These are phyloP conservation scores for Vaccinium macrocarpon DNA, from an alignment of 148 eudicot species.

Conservation along the genomic window DNA sequence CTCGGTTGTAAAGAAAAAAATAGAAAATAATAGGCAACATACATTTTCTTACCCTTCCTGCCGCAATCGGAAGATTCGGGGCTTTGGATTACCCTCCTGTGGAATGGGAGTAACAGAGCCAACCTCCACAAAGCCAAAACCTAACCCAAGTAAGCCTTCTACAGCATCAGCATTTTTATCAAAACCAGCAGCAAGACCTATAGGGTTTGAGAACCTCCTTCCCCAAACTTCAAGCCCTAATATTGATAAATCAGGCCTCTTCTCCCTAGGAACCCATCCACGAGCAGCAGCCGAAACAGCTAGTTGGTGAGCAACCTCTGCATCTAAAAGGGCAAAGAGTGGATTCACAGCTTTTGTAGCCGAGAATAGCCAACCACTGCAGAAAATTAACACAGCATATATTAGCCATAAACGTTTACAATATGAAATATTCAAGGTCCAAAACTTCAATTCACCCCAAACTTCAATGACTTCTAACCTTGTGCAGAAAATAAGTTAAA, in stretches of 20 bases:
- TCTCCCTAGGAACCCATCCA: conserved; percentile 98
- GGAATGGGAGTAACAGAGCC: conserved; percentile 98
- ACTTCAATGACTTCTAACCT: not conserved
- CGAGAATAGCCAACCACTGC: conserved; percentile 97
- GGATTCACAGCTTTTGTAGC: conserved; percentile 99
- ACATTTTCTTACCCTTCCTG: conserved; percentile 75
- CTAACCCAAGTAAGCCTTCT: conserved; percentile 93
- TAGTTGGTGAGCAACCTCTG: conserved; percentile 82
- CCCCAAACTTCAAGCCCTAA: conserved; percentile 93
- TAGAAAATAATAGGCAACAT: conserved; percentile 19
- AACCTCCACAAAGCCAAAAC: conserved; percentile 96
- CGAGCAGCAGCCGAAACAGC: conserved; percentile 95
- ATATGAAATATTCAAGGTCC: not conserved
- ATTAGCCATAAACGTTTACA: conserved; percentile 7
- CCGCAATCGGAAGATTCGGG: conserved; percentile 88
- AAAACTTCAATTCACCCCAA: not conserved
- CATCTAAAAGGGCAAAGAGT: conserved; percentile 83
- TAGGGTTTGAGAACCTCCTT: conserved; percentile 89
- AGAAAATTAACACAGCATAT: conserved; percentile 9
- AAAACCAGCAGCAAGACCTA: conserved; percentile 98
- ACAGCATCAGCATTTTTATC: conserved; percentile 99
- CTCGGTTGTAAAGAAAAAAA: not conserved
- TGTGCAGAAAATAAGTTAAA: not conserved
- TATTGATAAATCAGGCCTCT: conserved; percentile 82
- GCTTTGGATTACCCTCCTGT: conserved; percentile 96